Evolutionary conservation across 768 basidiomycete species (phyloP), one percentile per base, ranked within the genome.

Genomic region (Tylopilus vinaceipallidus): DNA sequence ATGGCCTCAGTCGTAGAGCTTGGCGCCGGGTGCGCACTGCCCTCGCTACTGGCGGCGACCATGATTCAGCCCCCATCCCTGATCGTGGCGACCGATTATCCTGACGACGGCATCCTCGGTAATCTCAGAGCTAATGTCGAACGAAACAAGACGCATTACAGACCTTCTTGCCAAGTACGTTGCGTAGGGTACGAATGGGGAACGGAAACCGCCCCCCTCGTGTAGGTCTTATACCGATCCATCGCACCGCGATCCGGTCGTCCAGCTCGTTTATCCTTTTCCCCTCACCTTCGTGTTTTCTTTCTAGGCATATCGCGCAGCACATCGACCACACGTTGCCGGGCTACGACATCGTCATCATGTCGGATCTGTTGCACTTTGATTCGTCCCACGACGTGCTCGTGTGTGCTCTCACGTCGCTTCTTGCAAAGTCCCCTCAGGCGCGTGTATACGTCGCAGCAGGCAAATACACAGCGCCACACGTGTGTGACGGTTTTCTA

Each of bases 311-410:
- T 33, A 30, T 60, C 23, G 41, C 53, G 45, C 45, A 49, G 10
- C 22, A 23, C 40, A 29, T 32, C 53, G 52, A 55, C 24, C 7
- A 29, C 45, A 47, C 45, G 62, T 47, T 64, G 45, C 14, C 36
- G 37, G 71, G 71, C 1, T 88, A 75, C 62, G 84, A 87, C 55
- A 57, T 78, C 16, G 70, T 88, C 42, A 76, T 90, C 49, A 73
- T 86, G 40, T 88, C 84, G 3, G 86, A 90, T 67, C 72, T 91
- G 11, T 73, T 90, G 22, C 84, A 88, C 65, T 87, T 88, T 61
- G 72, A 80, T 59, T 57, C 59, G 45, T 84, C 81, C 36, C 87
- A 88, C 62, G 74, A 71, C 48, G 74, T 65, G 19, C 74, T 88
- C 32, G 61, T 88, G 22, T 52, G 64, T 4, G 83, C 85, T 7